Percentiles rank a stretch among this genome's conserved stretches.
phyloP scores from a whole-genome alignment of 176 grass and related monocot species.

The Avena eriantha region DNA sequence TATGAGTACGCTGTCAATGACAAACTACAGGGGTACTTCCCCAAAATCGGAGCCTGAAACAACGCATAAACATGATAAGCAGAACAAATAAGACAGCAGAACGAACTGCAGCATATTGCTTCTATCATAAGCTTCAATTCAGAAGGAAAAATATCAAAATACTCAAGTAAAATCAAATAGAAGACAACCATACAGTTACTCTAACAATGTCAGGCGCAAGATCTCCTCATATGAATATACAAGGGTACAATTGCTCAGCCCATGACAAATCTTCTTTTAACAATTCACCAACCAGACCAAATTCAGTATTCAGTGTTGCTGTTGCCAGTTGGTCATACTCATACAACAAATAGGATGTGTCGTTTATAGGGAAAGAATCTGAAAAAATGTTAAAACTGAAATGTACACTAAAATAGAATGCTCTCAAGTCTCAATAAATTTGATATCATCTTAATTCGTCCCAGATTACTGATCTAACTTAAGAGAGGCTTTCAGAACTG shows the following conservation, averaged over 20 bases:
- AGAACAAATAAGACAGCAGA: conserved; percentile 29
- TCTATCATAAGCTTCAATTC: neutral
- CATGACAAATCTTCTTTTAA: conserved; percentile 33
- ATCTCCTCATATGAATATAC: neutral
- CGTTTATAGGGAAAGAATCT: neutral
- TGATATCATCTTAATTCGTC: neutral
- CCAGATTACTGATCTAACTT: conserved; percentile 4
- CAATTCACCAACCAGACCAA: neutral
- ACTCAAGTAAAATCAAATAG: conserved; percentile 30
- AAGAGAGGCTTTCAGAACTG: conserved; percentile 13
- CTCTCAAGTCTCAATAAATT: neutral
- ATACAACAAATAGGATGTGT: neutral
- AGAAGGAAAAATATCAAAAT: conserved; percentile 8
- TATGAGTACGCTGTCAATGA: conserved; percentile 88
- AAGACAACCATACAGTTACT: conserved; percentile 22
- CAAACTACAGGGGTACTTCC: conserved; percentile 76
- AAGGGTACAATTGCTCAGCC: neutral
- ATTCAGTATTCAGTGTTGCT: conserved; percentile 8
- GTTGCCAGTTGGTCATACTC: neutral
- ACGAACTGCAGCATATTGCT: neutral
- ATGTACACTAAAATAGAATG: conserved; percentile 1
- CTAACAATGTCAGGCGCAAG: neutral
- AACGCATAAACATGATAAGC: conserved; percentile 17
- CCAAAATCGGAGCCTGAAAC: conserved; percentile 81
- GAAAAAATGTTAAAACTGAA: conserved; percentile 24